These are phyloP conservation scores for Sideroxylon spinosum DNA, from an alignment of 179 eudicot genomes.

Conservation along the genomic window DNA sequence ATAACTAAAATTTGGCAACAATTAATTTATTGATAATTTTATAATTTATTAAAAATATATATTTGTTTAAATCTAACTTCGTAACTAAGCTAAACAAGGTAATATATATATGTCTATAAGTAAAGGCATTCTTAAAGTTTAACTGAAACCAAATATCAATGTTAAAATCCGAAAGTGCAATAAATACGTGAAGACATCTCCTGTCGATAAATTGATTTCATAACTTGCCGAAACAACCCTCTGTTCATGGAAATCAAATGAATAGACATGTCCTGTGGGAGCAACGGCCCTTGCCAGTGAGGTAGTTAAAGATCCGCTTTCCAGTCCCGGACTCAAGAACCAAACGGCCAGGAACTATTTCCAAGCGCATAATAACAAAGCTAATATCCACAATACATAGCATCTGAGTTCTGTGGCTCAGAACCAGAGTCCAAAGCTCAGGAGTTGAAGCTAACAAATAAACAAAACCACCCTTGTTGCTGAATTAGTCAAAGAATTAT, in stretches of 20 bases:
- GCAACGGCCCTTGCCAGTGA: slow-evolving; percentile 66
- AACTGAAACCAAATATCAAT: too few relatives aligned
- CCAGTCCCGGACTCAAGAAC: slow-evolving; percentile 89
- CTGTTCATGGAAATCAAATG: slow-evolving; percentile 90
- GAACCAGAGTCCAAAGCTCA: slow-evolving; percentile 89
- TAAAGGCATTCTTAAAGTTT: too few relatives aligned
- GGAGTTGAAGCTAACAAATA: slow-evolving; percentile 92
- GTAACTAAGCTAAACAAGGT: too few relatives aligned
- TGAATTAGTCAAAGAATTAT: too few relatives aligned
- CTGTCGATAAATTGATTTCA: neutral
- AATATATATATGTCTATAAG: too few relatives aligned
- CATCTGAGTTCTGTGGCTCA: slow-evolving; percentile 94
- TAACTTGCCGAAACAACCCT: slow-evolving; percentile 88
- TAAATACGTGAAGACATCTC: neutral
- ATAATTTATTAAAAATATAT: too few relatives aligned
- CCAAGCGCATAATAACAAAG: slow-evolving; percentile 72
- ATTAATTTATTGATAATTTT: too few relatives aligned
- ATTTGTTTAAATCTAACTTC: too few relatives aligned
- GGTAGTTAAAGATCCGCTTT: slow-evolving; percentile 35
- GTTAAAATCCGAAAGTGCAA: too few relatives aligned
- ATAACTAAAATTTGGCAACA: too few relatives aligned
- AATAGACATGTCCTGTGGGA: slow-evolving; percentile 70
- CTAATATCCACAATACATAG: slow-evolving; percentile 87
- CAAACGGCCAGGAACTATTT: slow-evolving; percentile 74
- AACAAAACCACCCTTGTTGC: slow-evolving; percentile 73